Evolutionary conservation across 805 yeast genomes (phyloP).

Genomic region (Scheffersomyces lignosus): DNA sequence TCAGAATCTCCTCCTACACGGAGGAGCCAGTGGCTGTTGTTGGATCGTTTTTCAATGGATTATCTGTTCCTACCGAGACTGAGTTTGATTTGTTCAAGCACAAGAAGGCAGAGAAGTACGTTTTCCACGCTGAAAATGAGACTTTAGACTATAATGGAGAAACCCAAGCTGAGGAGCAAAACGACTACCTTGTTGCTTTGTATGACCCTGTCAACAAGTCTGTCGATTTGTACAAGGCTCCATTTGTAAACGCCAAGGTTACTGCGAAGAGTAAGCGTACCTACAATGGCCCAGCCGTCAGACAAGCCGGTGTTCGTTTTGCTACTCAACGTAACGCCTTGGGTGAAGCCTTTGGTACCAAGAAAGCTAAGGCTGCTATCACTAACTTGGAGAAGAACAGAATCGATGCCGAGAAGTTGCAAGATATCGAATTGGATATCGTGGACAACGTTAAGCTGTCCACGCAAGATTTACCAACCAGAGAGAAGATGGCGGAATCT

Average conservation of each 20-base stretch:
- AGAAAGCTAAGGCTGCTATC: conserved; percentile 90
- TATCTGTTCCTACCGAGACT: conserved; percentile 57
- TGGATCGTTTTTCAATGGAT: conserved; percentile 81
- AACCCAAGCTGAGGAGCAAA: conserved; percentile 32
- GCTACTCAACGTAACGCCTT: conserved; percentile 73
- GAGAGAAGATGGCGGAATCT: conserved; percentile 56
- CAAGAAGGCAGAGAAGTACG: conserved; percentile 40
- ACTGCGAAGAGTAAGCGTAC: conserved; percentile 60
- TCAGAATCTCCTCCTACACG: conserved; percentile 36
- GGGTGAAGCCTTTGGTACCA: conserved; percentile 97
- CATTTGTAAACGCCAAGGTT: conserved; percentile 62
- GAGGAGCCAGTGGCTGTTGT: conserved; percentile 53
- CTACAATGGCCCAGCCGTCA: conserved; percentile 62
- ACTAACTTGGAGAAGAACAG: conserved; percentile 76
- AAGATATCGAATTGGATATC: conserved; percentile 73
- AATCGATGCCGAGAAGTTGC: conserved; percentile 81
- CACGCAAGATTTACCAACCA: conserved; percentile 73
- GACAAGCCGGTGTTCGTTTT: conserved; percentile 51
- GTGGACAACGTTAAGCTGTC: conserved; percentile 73
- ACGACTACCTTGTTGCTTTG: conserved; percentile 70
- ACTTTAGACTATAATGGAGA: conserved; percentile 72
- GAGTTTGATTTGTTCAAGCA: conserved; percentile 63
- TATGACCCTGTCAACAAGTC: conserved; percentile 67
- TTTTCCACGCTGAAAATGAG: conserved; percentile 78
- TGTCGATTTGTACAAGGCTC: conserved; percentile 62